Evolutionary conservation across 164 flowering plant genomes (phyloP), one percentile per base, ranked within the genome.

Genomic region (Annona squamosa): DNA sequence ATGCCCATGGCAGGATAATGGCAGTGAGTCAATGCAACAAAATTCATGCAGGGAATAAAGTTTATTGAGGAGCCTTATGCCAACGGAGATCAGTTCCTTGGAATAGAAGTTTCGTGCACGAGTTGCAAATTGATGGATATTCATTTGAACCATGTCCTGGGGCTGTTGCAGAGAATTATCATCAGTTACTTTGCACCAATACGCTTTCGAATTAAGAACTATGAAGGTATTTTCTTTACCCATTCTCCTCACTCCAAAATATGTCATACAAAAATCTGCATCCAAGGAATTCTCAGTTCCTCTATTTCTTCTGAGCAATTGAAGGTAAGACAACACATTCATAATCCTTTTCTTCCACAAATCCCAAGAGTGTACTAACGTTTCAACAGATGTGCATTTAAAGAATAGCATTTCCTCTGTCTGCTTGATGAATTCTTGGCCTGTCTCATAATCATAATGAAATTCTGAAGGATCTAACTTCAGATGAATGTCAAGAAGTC

Each of bases 311-410:
- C 70, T 81, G 46, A 78, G 71, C 71, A 64, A 48, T 0, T 48
- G 65, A 16, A 90, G 86, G 69, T 52, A 86, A 48, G 76, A 62
- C 7, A 85, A 57, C 2, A 91, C 61, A 1, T 61, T 69, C 44
- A 72, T 13, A 44, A 84, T 65, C 5, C 70, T 77, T 43, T 79
- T 79, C 78, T 72, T 85, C 90, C 87, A 87, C 10, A 73, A 67
- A 43, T 78, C 76, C 94, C 97, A 91, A 65, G 75, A 81, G 78
- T 76, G 82, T 66, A 86, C 63, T 48, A 91, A 72, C 17, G 87
- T 82, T 52, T 81, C 84, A 59, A 78, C 5, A 12, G 89, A 86
- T 16, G 80, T 65, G 61, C 45, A 65, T 61, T 83, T 77, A 7
- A 17, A 59, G 48, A 72, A 72, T 45, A 82, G 68, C n/a, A 13